These are phyloP conservation scores for Leucaena leucocephala DNA, from an alignment of 306 rosid species.

Conservation along the genomic window DNA sequence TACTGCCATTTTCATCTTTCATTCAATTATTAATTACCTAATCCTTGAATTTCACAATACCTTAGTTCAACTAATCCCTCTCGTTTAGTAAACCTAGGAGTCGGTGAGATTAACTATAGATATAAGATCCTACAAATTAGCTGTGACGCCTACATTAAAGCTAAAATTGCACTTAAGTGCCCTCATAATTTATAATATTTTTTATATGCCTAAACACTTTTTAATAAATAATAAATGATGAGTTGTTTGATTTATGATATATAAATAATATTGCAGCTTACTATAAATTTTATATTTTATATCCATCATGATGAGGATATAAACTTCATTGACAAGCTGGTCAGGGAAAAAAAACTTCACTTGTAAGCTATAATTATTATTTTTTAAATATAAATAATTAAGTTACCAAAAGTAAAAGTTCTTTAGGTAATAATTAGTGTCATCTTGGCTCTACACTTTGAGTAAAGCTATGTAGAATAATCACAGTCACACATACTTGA, in stretches of 20 bases:
- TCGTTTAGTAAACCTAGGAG: slow-evolving; percentile 14
- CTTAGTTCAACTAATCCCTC: slow-evolving; percentile 54
- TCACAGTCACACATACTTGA: neutral
- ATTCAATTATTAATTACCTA: slow-evolving; percentile 39
- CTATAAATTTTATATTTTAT: neutral
- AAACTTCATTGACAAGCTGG: neutral
- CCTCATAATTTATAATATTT: neutral
- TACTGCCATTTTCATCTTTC: slow-evolving; percentile 28
- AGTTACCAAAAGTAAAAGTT: neutral
- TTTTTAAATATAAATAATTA: neutral
- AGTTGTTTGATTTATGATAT: neutral
- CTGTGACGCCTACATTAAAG: neutral
- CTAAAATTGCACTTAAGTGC: neutral
- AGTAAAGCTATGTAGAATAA: slow-evolving; percentile 10
- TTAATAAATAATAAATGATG: neutral
- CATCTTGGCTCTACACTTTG: slow-evolving; percentile 11
- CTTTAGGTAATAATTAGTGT: neutral
- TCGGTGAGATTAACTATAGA: neutral
- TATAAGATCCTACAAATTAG: neutral
- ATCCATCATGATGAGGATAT: neutral
- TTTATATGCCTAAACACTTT: too few species aligned
- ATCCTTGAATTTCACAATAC: slow-evolving; percentile 39
- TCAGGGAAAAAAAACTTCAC: neutral
- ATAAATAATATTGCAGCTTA: too few species aligned
- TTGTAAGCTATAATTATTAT: neutral